Evolutionary conservation across 202 grass and related monocot genomes (phyloP).

Genomic region (Zoysia matrella): DNA sequence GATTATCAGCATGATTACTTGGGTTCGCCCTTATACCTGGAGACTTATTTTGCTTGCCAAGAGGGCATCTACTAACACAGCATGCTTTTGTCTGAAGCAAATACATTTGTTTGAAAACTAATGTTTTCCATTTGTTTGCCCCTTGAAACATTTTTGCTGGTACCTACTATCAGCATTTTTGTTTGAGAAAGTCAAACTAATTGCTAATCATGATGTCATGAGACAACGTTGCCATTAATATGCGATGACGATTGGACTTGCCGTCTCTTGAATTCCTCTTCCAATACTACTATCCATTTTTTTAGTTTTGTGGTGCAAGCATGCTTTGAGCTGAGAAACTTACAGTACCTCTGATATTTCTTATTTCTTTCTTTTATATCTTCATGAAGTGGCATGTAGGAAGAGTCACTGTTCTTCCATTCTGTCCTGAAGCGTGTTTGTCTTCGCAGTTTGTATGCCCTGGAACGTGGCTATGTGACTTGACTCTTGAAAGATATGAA

Average conservation of each 20-base stretch:
- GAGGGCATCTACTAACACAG: neutral
- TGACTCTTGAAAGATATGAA: conserved; percentile 91
- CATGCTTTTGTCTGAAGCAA: conserved; percentile 62
- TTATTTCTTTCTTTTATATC: neutral
- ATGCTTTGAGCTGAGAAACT: conserved; percentile 22
- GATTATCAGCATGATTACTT: conserved; percentile 6
- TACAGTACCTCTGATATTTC: neutral
- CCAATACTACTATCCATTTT: neutral
- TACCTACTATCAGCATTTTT: neutral
- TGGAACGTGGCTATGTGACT: conserved; percentile 83
- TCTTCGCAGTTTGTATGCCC: conserved; percentile 82
- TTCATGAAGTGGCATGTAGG: conserved; percentile 1
- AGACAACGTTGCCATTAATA: conserved; percentile 13
- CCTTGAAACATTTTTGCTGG: neutral
- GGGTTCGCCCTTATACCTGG: neutral
- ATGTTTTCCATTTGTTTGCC: conserved; percentile 4
- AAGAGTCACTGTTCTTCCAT: neutral
- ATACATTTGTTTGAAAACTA: conserved; percentile 18
- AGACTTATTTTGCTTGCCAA: conserved; percentile 41
- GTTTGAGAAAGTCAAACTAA: conserved; percentile 30
- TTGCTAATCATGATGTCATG: neutral
- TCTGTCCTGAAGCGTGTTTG: conserved; percentile 2
- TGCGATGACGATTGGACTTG: neutral
- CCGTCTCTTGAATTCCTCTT: conserved; percentile 16
- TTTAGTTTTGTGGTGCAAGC: conserved; percentile 6